Evolutionary conservation across 2,329 filamentous ascomycete species (phyloP).

Genomic region (Penicillium psychrosexuale): DNA sequence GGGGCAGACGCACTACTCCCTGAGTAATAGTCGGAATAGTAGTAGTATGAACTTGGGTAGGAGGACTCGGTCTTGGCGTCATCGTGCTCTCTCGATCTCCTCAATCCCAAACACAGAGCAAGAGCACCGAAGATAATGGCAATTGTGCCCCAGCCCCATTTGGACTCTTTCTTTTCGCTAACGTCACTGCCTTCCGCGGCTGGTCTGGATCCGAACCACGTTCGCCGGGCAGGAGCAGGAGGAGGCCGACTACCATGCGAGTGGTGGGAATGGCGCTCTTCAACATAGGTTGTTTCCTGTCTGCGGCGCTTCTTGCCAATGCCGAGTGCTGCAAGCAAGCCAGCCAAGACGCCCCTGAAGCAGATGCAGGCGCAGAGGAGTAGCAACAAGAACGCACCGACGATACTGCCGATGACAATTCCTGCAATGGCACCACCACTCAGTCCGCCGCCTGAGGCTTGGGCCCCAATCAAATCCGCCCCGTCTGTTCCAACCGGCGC

Average conservation of each 20-base stretch:
- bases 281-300: slow-evolving; percentile 40
- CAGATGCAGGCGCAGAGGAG: slow-evolving; percentile 46
- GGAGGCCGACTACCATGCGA: slow-evolving; percentile 31
- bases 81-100: slow-evolving; percentile 38
- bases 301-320: slow-evolving; percentile 37
- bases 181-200: slow-evolving; percentile 28
- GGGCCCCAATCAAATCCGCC: slow-evolving; percentile 34
- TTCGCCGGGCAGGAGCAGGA: slow-evolving; percentile 22
- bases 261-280: slow-evolving; percentile 40
- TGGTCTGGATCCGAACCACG: slow-evolving; percentile 44
- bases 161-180: slow-evolving; percentile 36
- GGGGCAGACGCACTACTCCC: slow-evolving; percentile 36
- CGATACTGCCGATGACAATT: slow-evolving; percentile 50
- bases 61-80: slow-evolving; percentile 42
- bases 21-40: slow-evolving; percentile 40
- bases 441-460: slow-evolving; percentile 36
- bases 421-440: slow-evolving; percentile 52
- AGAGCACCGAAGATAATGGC: slow-evolving; percentile 45
- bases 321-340: slow-evolving; percentile 44
- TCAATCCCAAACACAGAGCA: slow-evolving; percentile 47
- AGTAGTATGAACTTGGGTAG: slow-evolving; percentile 41
- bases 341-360: slow-evolving; percentile 41
- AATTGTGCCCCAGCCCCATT: slow-evolving; percentile 39
- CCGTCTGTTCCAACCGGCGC: slow-evolving; percentile 46
- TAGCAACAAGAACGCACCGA: slow-evolving; percentile 45